These are phyloP conservation scores for Kodamaea kaohsiungensis DNA, from an alignment of 805 yeast genomes.

Conservation along the genomic window DNA sequence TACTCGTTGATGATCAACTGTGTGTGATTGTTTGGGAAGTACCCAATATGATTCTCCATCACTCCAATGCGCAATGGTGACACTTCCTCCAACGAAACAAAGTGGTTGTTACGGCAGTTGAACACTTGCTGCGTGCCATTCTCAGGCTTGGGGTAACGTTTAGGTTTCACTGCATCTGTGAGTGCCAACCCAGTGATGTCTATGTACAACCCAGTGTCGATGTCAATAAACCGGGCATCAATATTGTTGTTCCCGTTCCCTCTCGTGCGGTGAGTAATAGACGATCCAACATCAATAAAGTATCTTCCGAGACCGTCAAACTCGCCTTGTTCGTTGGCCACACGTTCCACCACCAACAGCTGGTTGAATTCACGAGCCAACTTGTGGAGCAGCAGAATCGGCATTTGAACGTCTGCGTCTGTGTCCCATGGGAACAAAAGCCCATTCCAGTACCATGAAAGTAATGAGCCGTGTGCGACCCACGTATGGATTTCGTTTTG, in stretches of 20 bases:
- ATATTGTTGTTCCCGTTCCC: slow-evolving; percentile 49
- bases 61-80: slow-evolving; percentile 19
- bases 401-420: slow-evolving; percentile 28
- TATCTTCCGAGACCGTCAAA: slow-evolving; percentile 23
- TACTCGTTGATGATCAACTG: slow-evolving; percentile 31
- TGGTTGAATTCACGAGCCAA: slow-evolving; percentile 23
- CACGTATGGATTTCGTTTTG: slow-evolving; percentile 23
- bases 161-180: slow-evolving; percentile 27
- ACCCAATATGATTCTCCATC: slow-evolving; percentile 22
- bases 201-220: slow-evolving; percentile 27
- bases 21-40: slow-evolving; percentile 31
- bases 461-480: slow-evolving; percentile 24
- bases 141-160: slow-evolving; percentile 8
- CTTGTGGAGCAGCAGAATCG: slow-evolving; percentile 20
- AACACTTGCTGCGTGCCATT: slow-evolving; percentile 27
- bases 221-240: slow-evolving; percentile 26
- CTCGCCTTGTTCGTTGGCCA: slow-evolving; percentile 15
- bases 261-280: slow-evolving; percentile 28
- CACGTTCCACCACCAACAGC: slow-evolving; percentile 19
- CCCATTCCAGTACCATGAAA: slow-evolving; percentile 27
- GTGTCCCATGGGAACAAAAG: slow-evolving; percentile 26
- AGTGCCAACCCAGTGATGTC: slow-evolving; percentile 34
- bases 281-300: slow-evolving; percentile 26
- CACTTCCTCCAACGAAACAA: slow-evolving; percentile 22
- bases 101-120: slow-evolving; percentile 39